These are phyloP conservation scores for Fusarium ambrosium DNA, from an alignment of 2,329 filamentous ascomycete genomes.

Conservation along the genomic window DNA sequence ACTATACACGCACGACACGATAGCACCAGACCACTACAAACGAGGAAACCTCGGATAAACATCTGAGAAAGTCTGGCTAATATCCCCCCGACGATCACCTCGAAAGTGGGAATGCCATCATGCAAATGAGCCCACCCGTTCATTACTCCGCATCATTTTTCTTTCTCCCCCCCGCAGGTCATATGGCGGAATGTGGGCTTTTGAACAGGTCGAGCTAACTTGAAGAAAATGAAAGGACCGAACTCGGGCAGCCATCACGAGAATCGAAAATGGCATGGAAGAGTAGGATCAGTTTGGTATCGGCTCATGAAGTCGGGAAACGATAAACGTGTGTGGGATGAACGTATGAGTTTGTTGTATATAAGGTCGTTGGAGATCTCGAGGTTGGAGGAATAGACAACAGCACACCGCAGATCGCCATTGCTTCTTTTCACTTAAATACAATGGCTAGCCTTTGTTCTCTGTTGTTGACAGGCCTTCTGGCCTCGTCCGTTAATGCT, in stretches of 20 bases:
- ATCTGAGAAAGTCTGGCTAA: constrained; percentile 19
- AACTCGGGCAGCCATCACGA: constrained; percentile 22
- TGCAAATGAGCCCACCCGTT: constrained; percentile 14
- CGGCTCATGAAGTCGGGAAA: constrained; percentile 11
- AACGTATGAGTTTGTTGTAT: constrained; percentile 19
- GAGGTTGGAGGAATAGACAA: constrained; percentile 9
- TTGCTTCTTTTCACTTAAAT: constrained; percentile 22
- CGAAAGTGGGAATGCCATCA: constrained; percentile 38
- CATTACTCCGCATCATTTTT: constrained; percentile 17
- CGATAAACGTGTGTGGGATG: not conserved
- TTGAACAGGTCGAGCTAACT: not conserved
- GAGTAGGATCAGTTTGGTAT: not conserved
- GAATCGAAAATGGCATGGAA: constrained; percentile 10
- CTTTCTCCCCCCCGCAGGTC: constrained; percentile 5
- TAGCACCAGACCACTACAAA: constrained; percentile 8
- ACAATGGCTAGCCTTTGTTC: constrained; percentile 42
- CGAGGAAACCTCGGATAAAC: not conserved
- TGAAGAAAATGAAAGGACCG: constrained; percentile 6
- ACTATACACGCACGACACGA: not conserved
- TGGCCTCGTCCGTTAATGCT: constrained; percentile 45
- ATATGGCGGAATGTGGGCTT: not conserved
- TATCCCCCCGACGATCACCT: not conserved
- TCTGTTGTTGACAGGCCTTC: constrained; percentile 56
- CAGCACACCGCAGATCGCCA: constrained; percentile 17
- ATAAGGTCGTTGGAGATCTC: constrained; percentile 15